Evolutionary conservation across 2,329 filamentous ascomycete species (phyloP).

Genomic region (Penicillium sp.): DNA sequence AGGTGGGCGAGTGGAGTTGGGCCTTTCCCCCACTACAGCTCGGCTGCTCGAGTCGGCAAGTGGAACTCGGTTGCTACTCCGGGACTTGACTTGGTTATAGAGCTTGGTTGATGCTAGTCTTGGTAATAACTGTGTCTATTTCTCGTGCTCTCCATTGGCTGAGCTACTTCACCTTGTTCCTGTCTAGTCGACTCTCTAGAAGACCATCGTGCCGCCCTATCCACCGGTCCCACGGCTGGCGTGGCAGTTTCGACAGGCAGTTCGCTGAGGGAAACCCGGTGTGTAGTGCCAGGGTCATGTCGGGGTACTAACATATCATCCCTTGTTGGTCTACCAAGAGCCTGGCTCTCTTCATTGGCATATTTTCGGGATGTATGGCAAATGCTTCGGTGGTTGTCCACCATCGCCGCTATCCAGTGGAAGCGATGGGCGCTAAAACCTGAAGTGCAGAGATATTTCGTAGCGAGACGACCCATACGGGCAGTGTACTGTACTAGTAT

Average conservation of each 20-base stretch:
- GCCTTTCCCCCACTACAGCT: not conserved
- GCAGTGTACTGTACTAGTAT: too few relatives aligned
- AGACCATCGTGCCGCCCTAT: conserved; percentile 5
- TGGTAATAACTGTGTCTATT: too few relatives aligned
- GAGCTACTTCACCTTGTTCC: not conserved
- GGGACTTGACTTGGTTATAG: too few relatives aligned
- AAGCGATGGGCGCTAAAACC: too few relatives aligned
- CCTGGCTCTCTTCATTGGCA: not conserved
- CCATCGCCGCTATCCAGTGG: too few relatives aligned
- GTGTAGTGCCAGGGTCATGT: conserved; percentile 9
- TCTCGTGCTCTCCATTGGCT: conserved; percentile 1
- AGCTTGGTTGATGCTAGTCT: too few relatives aligned
- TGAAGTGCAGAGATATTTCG: too few relatives aligned
- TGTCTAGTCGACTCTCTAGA: conserved; percentile 7
- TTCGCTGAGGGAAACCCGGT: conserved; percentile 15
- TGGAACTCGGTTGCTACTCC: conserved; percentile 16
- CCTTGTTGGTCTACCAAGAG: too few relatives aligned
- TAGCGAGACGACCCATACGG: too few relatives aligned
- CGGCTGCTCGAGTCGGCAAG: conserved; percentile 2
- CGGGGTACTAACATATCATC: too few relatives aligned
- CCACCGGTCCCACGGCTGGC: not conserved
- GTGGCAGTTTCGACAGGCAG: conserved; percentile 23
- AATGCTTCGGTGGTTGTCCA: not conserved
- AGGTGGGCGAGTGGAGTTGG: conserved; percentile 19
- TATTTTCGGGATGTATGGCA: not conserved